Base-by-base conservation (phyloP, 1,284 basidiomycete genomes). In the Trametes pubescens region DNA sequence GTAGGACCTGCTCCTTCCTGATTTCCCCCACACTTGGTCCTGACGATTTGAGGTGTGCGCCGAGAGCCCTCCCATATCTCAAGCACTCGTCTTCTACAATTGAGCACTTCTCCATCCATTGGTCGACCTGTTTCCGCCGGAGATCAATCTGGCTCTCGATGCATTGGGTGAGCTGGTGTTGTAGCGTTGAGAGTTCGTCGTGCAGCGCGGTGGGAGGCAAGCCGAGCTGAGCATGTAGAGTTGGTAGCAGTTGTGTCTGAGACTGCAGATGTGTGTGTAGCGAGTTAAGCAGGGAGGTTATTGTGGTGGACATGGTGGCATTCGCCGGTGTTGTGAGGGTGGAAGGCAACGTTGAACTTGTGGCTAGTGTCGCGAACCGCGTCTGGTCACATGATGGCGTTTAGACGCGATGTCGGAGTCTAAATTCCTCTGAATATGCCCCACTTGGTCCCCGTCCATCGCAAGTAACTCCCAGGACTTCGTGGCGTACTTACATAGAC, bases 161-260 rank as follows among this genome's bases (percentile, higher is more conserved):
- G 47, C 88, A 86, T 67, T 86, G 79, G 48, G 90, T 84, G 29
- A 94, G 84, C 59, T 88, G 84, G 49, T 86, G 80, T 67, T 93
- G 87, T 6, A 94, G 79, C 16, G 81, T 74, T 51, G 81, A 78
- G 13, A 94, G 81, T 61, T 94, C 92, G 72, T 92, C 89, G 73
- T 90, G 87, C 43, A 94, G 84, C 0, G 92, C 89, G 2, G 86
- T 86, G 26, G 85, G 76, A 22, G 92, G 90, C 18, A 93, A 80
- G 29, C 92, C 92, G 16, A 94, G 89, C 67, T 82, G 81, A 14
- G 78, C 75, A 71, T 93, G 91, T 6, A 94, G 80, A 6, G 87
- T 86, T 7, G 92, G 92, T 11, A 94, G 78, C 18, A 92, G 79
- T 68, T 89, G 86, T 0, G 90, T 92, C 76, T 93, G 91, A 2